phyloP scores from a whole-genome alignment of 2,329 filamentous ascomycete species.

The Volutella citrinella region DNA sequence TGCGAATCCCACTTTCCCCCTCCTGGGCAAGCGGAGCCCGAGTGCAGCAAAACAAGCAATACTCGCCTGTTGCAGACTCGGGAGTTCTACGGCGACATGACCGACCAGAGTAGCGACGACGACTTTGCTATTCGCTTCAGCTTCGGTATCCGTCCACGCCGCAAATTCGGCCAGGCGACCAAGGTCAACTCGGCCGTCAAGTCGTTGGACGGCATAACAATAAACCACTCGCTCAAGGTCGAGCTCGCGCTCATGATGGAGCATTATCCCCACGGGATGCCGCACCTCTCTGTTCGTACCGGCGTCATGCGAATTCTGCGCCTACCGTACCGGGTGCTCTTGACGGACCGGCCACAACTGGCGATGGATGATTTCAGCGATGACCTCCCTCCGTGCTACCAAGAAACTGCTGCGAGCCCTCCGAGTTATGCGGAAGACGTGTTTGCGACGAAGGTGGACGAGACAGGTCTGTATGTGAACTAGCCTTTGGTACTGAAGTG shows the following conservation, averaged over 20 bases:
- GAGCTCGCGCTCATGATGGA: slow-evolving; percentile 94
- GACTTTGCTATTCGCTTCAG: slow-evolving; percentile 68
- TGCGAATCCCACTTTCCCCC: slow-evolving; percentile 74
- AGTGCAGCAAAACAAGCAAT: too few relatives aligned
- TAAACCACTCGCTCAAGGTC: slow-evolving; percentile 79
- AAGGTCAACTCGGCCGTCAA: too few relatives aligned
- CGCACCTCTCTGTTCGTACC: slow-evolving; percentile 70
- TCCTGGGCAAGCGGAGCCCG: too few relatives aligned
- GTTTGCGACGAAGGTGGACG: too few relatives aligned
- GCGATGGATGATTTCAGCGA: too few relatives aligned
- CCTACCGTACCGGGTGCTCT: slow-evolving; percentile 78
- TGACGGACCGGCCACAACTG: too few relatives aligned
- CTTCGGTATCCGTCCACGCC: slow-evolving; percentile 44
- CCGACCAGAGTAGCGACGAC: slow-evolving; percentile 61
- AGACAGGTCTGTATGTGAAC: too few relatives aligned
- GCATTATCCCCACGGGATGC: slow-evolving; percentile 67
- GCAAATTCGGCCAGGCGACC: slow-evolving; percentile 70
- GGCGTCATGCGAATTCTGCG: slow-evolving; percentile 84
- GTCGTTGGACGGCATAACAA: slow-evolving; percentile 68
- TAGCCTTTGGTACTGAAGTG: too few relatives aligned
- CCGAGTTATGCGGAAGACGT: too few relatives aligned
- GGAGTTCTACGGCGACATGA: slow-evolving; percentile 84
- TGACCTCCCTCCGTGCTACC: too few relatives aligned
- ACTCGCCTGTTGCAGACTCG: slow-evolving; percentile 72
- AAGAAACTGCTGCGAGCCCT: too few relatives aligned